phyloP scores from a whole-genome alignment of 2,329 filamentous ascomycete species.

The Sporothrix globosa region DNA sequence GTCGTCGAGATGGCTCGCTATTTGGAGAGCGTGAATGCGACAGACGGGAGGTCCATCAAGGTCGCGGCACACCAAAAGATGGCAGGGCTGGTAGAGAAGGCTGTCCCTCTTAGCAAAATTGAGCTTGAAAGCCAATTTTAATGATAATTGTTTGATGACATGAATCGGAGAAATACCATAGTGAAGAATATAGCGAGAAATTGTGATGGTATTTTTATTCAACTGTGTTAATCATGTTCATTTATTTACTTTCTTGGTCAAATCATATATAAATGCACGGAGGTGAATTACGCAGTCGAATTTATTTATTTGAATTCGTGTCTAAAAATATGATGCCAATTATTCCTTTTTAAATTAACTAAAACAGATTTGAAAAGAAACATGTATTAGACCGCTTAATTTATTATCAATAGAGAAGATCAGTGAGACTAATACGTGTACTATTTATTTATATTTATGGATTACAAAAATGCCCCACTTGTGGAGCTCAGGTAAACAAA shows the following conservation, averaged over 20 bases:
- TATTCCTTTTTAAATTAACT: too few relatives aligned
- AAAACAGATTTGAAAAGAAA: too few relatives aligned
- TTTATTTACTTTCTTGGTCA: too few relatives aligned
- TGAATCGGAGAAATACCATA: too few relatives aligned
- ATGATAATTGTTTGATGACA: neutral
- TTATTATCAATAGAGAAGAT: neutral
- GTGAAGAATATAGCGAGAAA: neutral
- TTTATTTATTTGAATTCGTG: neutral
- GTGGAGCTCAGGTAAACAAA: neutral
- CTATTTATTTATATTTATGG: slow-evolving; percentile 19
- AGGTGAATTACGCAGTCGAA: too few relatives aligned
- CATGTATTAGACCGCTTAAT: neutral
- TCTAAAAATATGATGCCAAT: neutral
- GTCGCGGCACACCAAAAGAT: slow-evolving; percentile 37
- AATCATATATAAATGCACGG: too few relatives aligned
- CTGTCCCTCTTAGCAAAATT: slow-evolving; percentile 30
- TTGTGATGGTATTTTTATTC: too few relatives aligned
- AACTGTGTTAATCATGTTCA: too few relatives aligned
- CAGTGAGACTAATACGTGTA: neutral
- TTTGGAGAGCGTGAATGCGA: slow-evolving; percentile 28
- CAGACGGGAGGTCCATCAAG: slow-evolving; percentile 19
- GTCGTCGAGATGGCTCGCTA: slow-evolving; percentile 39
- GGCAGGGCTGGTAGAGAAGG: slow-evolving; percentile 38
- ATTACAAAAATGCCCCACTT: slow-evolving; percentile 4
- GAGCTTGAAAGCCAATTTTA: slow-evolving; percentile 35